Percentiles rank a stretch among this genome's conserved stretches.
Conservation (phyloP, 169 alveolate species). For the Plasmodium coatneyi region DNA sequence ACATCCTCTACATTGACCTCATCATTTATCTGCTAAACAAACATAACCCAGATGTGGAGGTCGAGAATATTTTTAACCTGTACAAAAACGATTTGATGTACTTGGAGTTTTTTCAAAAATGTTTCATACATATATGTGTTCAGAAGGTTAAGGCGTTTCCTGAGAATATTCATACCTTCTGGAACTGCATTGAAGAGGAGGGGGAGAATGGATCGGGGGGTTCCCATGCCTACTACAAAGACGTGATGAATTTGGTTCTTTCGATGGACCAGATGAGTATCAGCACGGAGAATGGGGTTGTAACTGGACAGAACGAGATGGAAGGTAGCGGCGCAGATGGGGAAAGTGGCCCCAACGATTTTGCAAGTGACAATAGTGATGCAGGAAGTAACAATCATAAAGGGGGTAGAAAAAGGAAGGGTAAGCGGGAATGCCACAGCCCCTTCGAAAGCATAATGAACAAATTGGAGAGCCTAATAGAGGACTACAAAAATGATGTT, state of each 20-base stretch:
- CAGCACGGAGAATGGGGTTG: background rate
- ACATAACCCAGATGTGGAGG: background rate
- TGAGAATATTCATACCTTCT: background rate
- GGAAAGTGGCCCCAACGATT: background rate
- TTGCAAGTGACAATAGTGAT: background rate
- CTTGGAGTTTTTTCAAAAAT: constrained; percentile 52
- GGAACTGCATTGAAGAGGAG: background rate
- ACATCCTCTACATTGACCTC: constrained; percentile 44
- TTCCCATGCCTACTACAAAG: background rate
- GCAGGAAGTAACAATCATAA: background rate
- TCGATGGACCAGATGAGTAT: background rate
- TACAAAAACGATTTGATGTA: constrained; percentile 60
- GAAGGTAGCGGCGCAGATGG: background rate
- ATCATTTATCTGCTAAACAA: constrained; percentile 19
- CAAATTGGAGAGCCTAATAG: background rate
- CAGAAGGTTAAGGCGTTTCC: constrained; percentile 17
- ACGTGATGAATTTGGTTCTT: background rate
- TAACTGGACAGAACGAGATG: background rate
- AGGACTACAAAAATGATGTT: constrained; percentile 10
- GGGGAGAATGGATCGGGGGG: background rate
- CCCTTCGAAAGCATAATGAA: constrained; percentile 10
- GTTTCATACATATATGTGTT: constrained; percentile 6
- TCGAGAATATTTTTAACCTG: constrained; percentile 5
- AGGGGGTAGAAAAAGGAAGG: background rate
- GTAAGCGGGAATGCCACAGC: background rate